Conservation (phyloP, 805 yeast genomes). For the Sugiyamaella boreocaroliniensis region DNA sequence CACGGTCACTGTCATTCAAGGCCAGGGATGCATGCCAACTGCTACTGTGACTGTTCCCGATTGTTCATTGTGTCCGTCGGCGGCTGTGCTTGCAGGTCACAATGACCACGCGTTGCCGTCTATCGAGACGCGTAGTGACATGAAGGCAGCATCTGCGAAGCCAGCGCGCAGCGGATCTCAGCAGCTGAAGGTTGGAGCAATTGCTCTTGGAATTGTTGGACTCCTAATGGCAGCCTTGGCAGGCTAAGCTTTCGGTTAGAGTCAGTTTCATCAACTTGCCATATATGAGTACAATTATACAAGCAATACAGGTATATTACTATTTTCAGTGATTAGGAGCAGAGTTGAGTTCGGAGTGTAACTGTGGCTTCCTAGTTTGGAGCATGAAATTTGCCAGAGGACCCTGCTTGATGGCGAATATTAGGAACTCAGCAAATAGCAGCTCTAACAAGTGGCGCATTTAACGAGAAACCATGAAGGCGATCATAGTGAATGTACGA, state of each 20-base stretch:
- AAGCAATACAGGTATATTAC: neutral
- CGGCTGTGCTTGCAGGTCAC: neutral
- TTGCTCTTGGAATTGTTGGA: neutral
- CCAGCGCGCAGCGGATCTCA: neutral
- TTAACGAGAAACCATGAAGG: neutral
- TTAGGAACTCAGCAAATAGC: too few relatives aligned
- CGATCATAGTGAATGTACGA: neutral
- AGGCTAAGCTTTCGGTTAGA: neutral
- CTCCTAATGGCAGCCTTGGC: neutral
- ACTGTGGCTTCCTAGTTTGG: neutral
- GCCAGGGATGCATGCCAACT: slow-evolving; percentile 1
- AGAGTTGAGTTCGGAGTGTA: neutral
- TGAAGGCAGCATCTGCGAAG: neutral
- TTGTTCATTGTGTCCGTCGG: neutral
- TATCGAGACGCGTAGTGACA: neutral
- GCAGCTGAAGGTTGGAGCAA: neutral
- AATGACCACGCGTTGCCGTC: neutral
- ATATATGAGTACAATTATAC: neutral
- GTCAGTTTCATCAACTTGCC: neutral
- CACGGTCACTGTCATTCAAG: slow-evolving; percentile 1
- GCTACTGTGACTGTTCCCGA: neutral
- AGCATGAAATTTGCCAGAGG: neutral
- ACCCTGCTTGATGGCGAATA: too few relatives aligned
- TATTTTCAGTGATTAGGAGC: neutral
- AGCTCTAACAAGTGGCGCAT: neutral